phyloP scores from a whole-genome alignment of 169 alveolate species.

The Plasmodium cynomolgi region DNA sequence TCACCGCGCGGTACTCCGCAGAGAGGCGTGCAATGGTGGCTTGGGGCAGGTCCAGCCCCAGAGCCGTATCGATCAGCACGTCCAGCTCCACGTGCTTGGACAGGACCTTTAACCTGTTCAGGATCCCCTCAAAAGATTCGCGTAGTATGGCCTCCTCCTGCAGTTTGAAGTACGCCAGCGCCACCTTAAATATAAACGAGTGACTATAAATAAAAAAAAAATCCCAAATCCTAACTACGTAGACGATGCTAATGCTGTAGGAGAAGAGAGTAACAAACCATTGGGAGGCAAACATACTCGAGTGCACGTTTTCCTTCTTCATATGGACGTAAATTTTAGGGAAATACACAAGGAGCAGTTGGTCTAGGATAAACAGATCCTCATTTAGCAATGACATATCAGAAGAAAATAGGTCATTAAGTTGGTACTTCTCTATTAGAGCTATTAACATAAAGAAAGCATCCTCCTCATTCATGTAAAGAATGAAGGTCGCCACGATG shows the following conservation, averaged over 20 bases:
- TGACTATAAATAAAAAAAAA: constrained; percentile 23
- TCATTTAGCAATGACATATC: constrained; percentile 92
- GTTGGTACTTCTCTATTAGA: constrained; percentile 88
- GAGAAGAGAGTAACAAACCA: constrained; percentile 96
- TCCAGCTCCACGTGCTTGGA: constrained; percentile 34
- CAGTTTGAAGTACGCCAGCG: constrained; percentile 24
- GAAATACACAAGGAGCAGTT: constrained; percentile 25
- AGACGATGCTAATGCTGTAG: constrained; percentile 76
- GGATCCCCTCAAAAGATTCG: constrained; percentile 35
- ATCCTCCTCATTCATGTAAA: constrained; percentile 93
- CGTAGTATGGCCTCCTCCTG: constrained; percentile 19
- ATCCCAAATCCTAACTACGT: constrained; percentile 38
- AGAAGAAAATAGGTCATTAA: constrained; percentile 89
- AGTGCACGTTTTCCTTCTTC: constrained; percentile 85
- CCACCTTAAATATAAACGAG: constrained; percentile 31
- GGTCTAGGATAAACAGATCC: constrained; percentile 88
- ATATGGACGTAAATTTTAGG: constrained; percentile 73
- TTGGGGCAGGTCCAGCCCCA: constrained; percentile 7
- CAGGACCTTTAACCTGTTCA: constrained; percentile 31
- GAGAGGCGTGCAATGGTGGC: neutral
- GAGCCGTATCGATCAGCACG: constrained; percentile 7
- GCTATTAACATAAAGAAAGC: constrained; percentile 91
- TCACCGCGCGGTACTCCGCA: neutral
- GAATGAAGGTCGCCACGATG: constrained; percentile 91
- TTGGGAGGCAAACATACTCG: constrained; percentile 93